Evolutionary conservation across 176 grass and related monocot genomes (phyloP).

Genomic region (Zea luxurians): DNA sequence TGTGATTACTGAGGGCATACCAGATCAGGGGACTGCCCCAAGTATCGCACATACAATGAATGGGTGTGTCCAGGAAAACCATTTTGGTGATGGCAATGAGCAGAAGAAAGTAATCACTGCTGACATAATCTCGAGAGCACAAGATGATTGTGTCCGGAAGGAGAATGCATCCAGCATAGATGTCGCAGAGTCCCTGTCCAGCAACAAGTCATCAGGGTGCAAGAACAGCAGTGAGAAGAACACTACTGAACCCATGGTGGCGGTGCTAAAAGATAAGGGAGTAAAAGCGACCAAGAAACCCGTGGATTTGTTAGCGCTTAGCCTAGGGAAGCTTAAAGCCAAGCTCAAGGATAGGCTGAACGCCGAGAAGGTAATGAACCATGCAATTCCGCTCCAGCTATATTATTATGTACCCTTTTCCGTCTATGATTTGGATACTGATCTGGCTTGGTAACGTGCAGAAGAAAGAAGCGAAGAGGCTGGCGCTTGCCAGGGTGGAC

Average conservation of each 20-base stretch:
- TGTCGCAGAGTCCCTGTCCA: not conserved
- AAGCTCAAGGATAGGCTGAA: conserved; percentile 46
- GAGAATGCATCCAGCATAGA: not conserved
- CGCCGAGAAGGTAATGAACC: conserved; percentile 43
- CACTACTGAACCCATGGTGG: not conserved
- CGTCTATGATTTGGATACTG: not conserved
- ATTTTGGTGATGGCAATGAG: conserved; percentile 7
- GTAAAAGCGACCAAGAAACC: not conserved
- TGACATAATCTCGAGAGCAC: not conserved
- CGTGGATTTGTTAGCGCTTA: conserved; percentile 20
- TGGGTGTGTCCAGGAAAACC: not conserved
- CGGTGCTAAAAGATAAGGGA: not conserved
- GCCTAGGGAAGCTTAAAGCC: conserved; percentile 42
- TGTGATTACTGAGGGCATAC: not conserved
- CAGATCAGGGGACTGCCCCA: not conserved
- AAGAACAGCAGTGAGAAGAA: conserved; percentile 4
- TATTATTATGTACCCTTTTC: not conserved
- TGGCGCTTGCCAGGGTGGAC: conserved; percentile 49
- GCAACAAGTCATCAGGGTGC: not conserved
- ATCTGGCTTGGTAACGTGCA: conserved; percentile 22
- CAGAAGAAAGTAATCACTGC: not conserved
- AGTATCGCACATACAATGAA: not conserved
- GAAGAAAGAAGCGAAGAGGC: conserved; percentile 45
- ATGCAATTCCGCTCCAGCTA: not conserved
- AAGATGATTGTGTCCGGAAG: not conserved